A percentile compares a stretch with the other conserved stretches of the same genome.
phyloP scores from a whole-genome alignment of 129 eudicot species.

The Centrapalus pauciflorus region DNA sequence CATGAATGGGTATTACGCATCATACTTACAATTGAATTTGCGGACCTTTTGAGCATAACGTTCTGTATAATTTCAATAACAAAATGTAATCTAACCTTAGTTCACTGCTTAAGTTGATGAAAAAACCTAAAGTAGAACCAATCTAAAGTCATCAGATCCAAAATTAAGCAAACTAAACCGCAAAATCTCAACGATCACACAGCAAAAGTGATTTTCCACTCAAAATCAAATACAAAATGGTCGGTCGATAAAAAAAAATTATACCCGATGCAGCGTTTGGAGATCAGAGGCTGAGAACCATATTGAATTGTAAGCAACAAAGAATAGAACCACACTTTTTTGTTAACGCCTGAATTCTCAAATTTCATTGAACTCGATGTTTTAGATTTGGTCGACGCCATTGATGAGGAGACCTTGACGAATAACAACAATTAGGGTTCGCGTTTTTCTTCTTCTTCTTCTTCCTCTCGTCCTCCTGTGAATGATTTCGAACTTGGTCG shows the following conservation, averaged over 20 bases:
- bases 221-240: background rate
- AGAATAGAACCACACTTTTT: slow-evolving; percentile 66
- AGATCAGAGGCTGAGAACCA: slow-evolving; percentile 94
- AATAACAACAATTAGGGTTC: background rate
- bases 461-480: background rate
- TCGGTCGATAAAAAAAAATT: background rate
- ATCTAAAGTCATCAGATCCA: background rate
- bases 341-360: slow-evolving; percentile 23
- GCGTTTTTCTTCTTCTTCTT: background rate
- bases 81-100: background rate
- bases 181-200: background rate
- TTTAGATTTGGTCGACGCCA: slow-evolving; percentile 53
- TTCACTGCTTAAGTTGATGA: background rate
- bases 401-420: slow-evolving; percentile 28
- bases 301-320: slow-evolving; percentile 80
- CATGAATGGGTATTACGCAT: background rate
- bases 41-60: background rate
- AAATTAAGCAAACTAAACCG: background rate
- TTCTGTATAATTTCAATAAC: background rate
- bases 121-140: slow-evolving; percentile 9
- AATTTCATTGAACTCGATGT: slow-evolving; percentile 19
- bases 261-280: slow-evolving; percentile 89
- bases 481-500: background rate
- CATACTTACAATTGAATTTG: background rate
- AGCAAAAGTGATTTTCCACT: background rate